Conservation (phyloP, 75 land plant genomes). For the Pinus taeda region DNA sequence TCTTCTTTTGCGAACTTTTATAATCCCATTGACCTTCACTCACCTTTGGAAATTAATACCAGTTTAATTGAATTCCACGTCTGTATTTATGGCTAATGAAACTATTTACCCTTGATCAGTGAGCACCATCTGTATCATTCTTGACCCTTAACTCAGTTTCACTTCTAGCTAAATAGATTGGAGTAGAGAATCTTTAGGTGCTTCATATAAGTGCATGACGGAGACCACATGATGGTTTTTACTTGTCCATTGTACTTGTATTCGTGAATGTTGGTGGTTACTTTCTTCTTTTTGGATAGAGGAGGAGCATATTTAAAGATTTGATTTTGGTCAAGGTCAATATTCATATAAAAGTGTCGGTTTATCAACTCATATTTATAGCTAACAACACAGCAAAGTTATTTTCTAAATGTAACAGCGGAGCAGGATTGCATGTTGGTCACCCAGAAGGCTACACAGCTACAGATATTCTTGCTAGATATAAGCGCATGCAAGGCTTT, state of each 20-base stretch:
- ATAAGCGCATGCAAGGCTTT: constrained; percentile 91
- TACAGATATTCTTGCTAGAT: constrained; percentile 86
- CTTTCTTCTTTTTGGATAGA: neutral
- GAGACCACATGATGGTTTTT: too few relatives aligned
- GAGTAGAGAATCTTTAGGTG: too few relatives aligned
- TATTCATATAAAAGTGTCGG: neutral
- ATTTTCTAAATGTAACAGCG: constrained; percentile 44
- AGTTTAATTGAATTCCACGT: too few relatives aligned
- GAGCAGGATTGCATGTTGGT: constrained; percentile 98
- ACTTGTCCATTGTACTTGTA: neutral
- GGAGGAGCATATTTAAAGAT: neutral
- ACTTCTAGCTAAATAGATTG: too few relatives aligned
- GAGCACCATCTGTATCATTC: too few relatives aligned
- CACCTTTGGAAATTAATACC: too few relatives aligned
- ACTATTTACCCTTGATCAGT: too few relatives aligned
- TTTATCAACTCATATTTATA: constrained; percentile 1
- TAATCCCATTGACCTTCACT: too few relatives aligned
- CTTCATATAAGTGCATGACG: too few relatives aligned
- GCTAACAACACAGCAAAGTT: constrained; percentile 6
- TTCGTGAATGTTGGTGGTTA: neutral
- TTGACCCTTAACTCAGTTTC: too few relatives aligned
- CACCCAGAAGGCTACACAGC: constrained; percentile 98
- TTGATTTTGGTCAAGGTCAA: neutral
- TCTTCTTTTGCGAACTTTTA: too few relatives aligned
- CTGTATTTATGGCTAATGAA: too few relatives aligned